Percentiles rank a stretch among this genome's conserved stretches.
These are phyloP conservation scores for Trypanosoma cruzi DNA, from an alignment of 208 protist genomes.

Conservation along the genomic window DNA sequence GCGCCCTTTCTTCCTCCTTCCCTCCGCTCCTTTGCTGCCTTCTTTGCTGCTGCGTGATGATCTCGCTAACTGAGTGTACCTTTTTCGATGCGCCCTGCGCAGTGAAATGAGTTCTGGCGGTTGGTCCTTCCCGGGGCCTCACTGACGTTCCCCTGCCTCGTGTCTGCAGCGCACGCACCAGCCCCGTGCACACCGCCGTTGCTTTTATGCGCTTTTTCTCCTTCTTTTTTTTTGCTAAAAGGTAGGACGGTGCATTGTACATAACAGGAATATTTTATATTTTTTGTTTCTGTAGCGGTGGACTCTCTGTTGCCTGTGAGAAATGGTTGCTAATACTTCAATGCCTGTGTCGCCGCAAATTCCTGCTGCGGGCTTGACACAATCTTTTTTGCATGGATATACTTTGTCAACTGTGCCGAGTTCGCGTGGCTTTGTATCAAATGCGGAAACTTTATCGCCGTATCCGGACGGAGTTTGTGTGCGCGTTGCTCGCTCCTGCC, in stretches of 20 bases:
- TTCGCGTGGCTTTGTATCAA: neutral
- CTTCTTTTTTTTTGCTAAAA: neutral
- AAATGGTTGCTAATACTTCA: neutral
- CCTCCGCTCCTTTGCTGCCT: neutral
- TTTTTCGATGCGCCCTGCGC: slow-evolving; percentile 28
- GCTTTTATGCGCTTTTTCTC: no score
- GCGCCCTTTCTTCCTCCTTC: no score
- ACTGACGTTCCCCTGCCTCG: slow-evolving; percentile 3
- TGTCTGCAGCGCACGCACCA: slow-evolving; percentile 26
- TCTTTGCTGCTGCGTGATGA: slow-evolving; percentile 20
- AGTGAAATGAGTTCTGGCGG: slow-evolving; percentile 22
- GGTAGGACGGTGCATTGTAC: neutral
- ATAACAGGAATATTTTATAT: neutral
- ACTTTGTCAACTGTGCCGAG: neutral
- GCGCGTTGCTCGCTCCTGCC: neutral
- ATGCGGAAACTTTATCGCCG: slow-evolving; percentile 24
- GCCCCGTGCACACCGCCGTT: slow-evolving; percentile 4
- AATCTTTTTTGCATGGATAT: slow-evolving; percentile 3
- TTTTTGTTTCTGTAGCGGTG: neutral
- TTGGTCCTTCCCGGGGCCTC: slow-evolving; percentile 13
- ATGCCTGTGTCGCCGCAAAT: neutral
- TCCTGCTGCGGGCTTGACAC: neutral
- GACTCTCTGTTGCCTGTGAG: neutral
- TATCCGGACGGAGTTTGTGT: slow-evolving; percentile 28
- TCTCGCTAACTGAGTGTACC: slow-evolving; percentile 32